A percentile compares a stretch with the other conserved stretches of the same genome.
Evolutionary conservation across 192 early-diverging fungal genomes (phyloP).

Genomic region (Backusella morwellensis): DNA sequence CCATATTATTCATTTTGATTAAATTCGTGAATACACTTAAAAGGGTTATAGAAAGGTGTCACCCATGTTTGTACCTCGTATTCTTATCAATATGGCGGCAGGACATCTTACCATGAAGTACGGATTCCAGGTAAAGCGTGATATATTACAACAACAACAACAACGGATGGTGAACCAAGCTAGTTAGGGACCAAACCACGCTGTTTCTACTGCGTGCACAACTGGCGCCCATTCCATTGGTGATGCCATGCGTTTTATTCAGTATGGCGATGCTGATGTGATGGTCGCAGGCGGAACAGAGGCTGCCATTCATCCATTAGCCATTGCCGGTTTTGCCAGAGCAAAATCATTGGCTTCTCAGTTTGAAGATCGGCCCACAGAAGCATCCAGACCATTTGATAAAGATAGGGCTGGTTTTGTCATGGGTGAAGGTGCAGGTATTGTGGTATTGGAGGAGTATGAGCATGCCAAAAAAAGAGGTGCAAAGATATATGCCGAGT

Average conservation of each 20-base stretch:
- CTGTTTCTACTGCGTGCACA: slow-evolving; percentile 92
- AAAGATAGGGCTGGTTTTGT: slow-evolving; percentile 86
- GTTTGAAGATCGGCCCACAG: slow-evolving; percentile 75
- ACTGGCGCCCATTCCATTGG: slow-evolving; percentile 95
- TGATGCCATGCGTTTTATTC: slow-evolving; percentile 92
- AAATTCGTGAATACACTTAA: background rate
- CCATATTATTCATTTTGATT: background rate
- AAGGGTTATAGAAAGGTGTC: slow-evolving; percentile 76
- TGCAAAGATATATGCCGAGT: slow-evolving; percentile 88
- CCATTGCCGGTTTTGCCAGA: slow-evolving; percentile 86
- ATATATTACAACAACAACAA: background rate
- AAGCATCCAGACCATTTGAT: slow-evolving; percentile 93
- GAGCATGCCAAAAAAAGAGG: slow-evolving; percentile 83
- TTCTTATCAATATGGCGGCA: slow-evolving; percentile 93
- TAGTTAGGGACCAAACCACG: slow-evolving; percentile 85
- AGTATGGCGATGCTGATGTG: slow-evolving; percentile 90
- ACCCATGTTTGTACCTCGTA: slow-evolving; percentile 89
- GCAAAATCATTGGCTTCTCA: slow-evolving; percentile 80
- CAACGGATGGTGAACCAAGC: background rate
- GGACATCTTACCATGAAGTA: slow-evolving; percentile 90
- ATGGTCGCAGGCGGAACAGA: slow-evolving; percentile 95
- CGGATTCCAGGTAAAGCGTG: slow-evolving; percentile 58
- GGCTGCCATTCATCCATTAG: slow-evolving; percentile 78
- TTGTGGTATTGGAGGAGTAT: slow-evolving; percentile 87
- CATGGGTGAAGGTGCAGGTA: slow-evolving; percentile 89